Evolutionary conservation across 2,329 filamentous ascomycete genomes (phyloP).

Genomic region (Ceratocystis smalleyi): DNA sequence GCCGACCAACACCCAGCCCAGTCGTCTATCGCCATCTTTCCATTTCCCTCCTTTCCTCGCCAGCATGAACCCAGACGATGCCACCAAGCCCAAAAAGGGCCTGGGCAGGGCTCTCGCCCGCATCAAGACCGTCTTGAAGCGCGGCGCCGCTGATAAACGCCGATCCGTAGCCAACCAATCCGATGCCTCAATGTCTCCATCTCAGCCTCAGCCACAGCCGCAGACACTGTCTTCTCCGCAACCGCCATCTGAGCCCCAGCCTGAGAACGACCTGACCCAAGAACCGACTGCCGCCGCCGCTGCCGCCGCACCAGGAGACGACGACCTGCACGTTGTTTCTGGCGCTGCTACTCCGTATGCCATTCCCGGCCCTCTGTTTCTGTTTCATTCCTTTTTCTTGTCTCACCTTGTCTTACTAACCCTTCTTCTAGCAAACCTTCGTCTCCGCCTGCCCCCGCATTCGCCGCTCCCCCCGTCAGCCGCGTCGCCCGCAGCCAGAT

Average conservation of each 20-base stretch:
- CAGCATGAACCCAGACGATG: not conserved
- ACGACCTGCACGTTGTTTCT: not conserved
- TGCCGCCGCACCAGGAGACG: not conserved
- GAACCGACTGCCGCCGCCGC: not conserved
- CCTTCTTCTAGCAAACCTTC: not conserved
- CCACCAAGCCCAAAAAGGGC: constrained; percentile 30
- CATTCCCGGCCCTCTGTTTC: no score
- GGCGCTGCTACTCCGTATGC: not conserved
- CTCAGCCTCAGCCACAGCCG: not conserved
- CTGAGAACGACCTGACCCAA: no score
- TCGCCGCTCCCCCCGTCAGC: constrained; percentile 17
- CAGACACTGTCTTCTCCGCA: not conserved
- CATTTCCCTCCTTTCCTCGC: not conserved
- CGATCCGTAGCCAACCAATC: not conserved
- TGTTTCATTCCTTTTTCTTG: not conserved
- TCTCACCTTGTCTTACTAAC: not conserved
- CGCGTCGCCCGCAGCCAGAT: constrained; percentile 29
- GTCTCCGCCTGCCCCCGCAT: constrained; percentile 18
- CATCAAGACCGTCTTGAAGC: constrained; percentile 35
- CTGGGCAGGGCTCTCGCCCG: constrained; percentile 34
- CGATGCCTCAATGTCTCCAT: not conserved
- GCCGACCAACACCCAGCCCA: not conserved
- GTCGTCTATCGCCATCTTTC: not conserved
- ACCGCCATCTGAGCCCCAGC: not conserved
- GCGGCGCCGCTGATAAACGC: constrained; percentile 24